Base-by-base conservation (phyloP, 495 filamentous ascomycete species). In the Paragyromitra xinjiangensis region DNA sequence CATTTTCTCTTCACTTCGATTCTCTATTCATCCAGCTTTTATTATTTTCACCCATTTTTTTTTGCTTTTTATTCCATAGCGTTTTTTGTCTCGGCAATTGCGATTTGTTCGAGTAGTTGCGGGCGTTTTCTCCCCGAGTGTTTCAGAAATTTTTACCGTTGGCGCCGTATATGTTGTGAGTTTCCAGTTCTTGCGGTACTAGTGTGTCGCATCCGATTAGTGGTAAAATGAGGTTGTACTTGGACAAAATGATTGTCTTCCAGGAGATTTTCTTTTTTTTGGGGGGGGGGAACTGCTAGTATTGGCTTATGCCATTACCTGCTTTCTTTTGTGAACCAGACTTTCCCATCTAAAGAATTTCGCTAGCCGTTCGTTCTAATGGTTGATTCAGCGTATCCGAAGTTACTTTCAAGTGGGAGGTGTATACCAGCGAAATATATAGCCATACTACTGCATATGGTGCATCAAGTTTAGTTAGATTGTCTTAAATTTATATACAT, bases 81-180 rank as follows among this genome's bases (percentile, higher is more conserved):
- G 24, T 63, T 53, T 61, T 34, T 48, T 75, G 12, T 64, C 58
- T 34, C 58, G 64, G 67, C 67, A 72, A 71, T 71, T 64, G n/a
- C 45, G 29, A 63, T 75, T 4, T 72, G 22, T 58, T 50, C 34
- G 19, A 74, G 64, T 68, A 73, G 39, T 67, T 67, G n/a, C 8
- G 37, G 62, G 50, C 6, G 56, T 75, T 75, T 44, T 71, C 68
- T 71, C 1, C 56, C 59, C 40, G 12, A n/a, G 7, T 55, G 29
- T 55, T 59, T 59, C 56, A 53, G 11, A 26, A 26, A 9, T 26
- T 56, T 26, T 56, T 56, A 56, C 19, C 22, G 3, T 42, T 61
- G 16, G 51, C 29, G 24, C 19, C 39, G 11, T n/a, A 42, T 16
- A 11, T 48, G 8, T 69, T 70, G 37, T 45, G 53, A 26, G 37